phyloP scores from a whole-genome alignment of 2,329 filamentous ascomycete species.

The Nemania diffusa region DNA sequence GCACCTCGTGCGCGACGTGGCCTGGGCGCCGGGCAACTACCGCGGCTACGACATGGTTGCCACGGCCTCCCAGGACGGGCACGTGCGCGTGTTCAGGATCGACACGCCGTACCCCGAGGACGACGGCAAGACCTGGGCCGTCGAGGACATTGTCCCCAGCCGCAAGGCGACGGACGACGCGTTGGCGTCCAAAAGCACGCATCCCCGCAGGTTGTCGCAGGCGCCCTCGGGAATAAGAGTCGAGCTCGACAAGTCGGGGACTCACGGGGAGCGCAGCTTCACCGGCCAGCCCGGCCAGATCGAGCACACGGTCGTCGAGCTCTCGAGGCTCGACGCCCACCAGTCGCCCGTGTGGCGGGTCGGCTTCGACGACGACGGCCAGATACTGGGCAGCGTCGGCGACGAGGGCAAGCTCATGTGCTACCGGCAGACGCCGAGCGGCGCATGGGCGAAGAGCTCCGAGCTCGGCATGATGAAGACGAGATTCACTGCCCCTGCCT shows the following conservation, averaged over 20 bases:
- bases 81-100: conserved; percentile 86
- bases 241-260: conserved; percentile 62
- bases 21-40: conserved; percentile 93
- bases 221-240: conserved; percentile 62
- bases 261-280: conserved; percentile 60
- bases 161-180: conserved; percentile 40
- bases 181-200: conserved; percentile 11
- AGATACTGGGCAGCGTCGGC: conserved; percentile 78
- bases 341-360: conserved; percentile 80
- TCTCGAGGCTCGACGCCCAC: conserved; percentile 74
- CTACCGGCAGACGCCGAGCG: conserved; percentile 68
- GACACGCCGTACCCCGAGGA: conserved; percentile 65
- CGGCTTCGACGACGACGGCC: conserved; percentile 75
- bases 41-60: conserved; percentile 90
- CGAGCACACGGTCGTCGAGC: conserved; percentile 69
- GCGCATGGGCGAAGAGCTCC: conserved; percentile 68
- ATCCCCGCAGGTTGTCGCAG: conserved; percentile 44
- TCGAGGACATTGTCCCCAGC: conserved; percentile 56
- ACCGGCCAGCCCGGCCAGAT: conserved; percentile 73
- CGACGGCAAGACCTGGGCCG: conserved; percentile 63
- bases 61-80: conserved; percentile 92
- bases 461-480: conserved; percentile 69
- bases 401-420: conserved; percentile 76
- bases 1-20: conserved; percentile 84
- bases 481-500: conserved; percentile 54